A percentile compares a stretch with the other conserved stretches of the same genome.
These are phyloP conservation scores for Wickerhamiella dianesei DNA, from an alignment of 805 yeast species.

Conservation along the genomic window DNA sequence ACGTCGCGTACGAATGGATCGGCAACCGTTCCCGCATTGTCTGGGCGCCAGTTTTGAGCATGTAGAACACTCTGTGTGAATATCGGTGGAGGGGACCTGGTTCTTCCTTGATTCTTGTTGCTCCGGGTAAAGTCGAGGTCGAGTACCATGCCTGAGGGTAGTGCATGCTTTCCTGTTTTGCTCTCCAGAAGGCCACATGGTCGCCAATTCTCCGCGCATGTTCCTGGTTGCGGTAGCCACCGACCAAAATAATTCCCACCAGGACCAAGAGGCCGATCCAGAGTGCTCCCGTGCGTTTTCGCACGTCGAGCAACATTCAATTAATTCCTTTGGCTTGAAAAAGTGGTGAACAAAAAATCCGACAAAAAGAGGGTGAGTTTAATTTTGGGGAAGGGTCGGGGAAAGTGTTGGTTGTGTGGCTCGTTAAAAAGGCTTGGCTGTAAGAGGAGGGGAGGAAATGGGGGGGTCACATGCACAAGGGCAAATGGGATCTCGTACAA, in stretches of 20 bases:
- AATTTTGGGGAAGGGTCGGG: no score
- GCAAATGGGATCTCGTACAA: no score
- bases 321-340: no score
- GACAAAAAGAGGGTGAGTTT: no score
- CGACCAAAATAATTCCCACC: neutral
- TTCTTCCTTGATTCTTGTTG: neutral
- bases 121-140: neutral
- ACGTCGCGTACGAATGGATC: slow-evolving; percentile 26
- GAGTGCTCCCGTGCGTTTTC: neutral
- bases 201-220: neutral
- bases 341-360: no score
- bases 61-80: slow-evolving; percentile 19
- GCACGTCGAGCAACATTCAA: neutral
- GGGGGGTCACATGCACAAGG: neutral
- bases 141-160: no score
- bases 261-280: neutral
- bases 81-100: slow-evolving; percentile 5
- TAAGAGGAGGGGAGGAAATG: neutral
- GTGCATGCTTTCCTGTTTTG: neutral
- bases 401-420: no score
- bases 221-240: neutral
- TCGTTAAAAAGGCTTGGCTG: neutral
- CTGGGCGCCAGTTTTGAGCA: slow-evolving; percentile 29
- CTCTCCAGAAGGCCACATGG: neutral
- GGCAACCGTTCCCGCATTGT: slow-evolving; percentile 29